These are phyloP conservation scores for Ophidiomyces ophidiicola DNA, from an alignment of 2,329 filamentous ascomycete genomes.

Conservation along the genomic window DNA sequence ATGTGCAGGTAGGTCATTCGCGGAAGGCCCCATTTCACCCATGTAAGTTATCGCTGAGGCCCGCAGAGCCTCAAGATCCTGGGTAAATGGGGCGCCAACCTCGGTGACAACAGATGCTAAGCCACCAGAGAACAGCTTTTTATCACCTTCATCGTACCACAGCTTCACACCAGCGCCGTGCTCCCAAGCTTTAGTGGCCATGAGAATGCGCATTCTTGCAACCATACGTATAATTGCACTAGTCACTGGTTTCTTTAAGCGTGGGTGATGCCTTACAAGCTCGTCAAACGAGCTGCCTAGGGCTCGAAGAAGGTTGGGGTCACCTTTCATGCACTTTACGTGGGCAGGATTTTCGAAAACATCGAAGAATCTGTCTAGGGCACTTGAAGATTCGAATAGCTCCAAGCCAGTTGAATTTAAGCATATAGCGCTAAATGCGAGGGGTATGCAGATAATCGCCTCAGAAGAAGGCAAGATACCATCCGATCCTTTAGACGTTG, in stretches of 20 bases:
- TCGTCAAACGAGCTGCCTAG: constrained; percentile 87
- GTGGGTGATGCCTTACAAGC: constrained; percentile 82
- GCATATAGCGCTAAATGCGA: constrained; percentile 85
- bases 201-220: constrained; percentile 63
- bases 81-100: constrained; percentile 23
- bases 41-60: constrained; percentile 22
- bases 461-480: constrained; percentile 81
- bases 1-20: constrained; percentile 3
- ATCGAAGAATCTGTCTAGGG: constrained; percentile 77
- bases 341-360: constrained; percentile 93
- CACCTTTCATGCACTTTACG: constrained; percentile 68
- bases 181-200: constrained; percentile 54
- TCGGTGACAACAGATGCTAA: constrained; percentile 27
- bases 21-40: constrained; percentile 15
- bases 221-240: constrained; percentile 84
- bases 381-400: constrained; percentile 70
- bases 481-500: constrained; percentile 38
- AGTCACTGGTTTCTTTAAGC: constrained; percentile 65
- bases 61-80: constrained; percentile 18
- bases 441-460: constrained; percentile 74
- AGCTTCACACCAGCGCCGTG: constrained; percentile 69
- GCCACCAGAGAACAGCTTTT: constrained; percentile 49
- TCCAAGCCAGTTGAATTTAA: constrained; percentile 78
- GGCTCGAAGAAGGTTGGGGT: constrained; percentile 57
- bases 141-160: constrained; percentile 48